Base-by-base conservation (phyloP, 177 flowering plant species). In the Vitis hybrid region DNA sequence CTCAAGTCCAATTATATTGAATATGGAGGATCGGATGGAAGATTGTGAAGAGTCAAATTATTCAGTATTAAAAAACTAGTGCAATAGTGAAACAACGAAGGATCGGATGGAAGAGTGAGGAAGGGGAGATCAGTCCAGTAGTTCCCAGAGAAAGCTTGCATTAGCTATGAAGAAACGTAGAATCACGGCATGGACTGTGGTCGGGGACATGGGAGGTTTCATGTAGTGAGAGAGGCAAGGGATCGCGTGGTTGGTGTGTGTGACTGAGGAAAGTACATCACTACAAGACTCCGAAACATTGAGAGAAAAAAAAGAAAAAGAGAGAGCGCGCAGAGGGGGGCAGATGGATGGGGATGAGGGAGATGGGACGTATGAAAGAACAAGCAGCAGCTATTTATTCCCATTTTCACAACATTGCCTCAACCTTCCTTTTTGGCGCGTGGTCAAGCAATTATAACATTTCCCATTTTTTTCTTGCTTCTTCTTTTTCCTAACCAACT, bases 361-460 rank as follows among this genome's bases (percentile, higher is more conserved):
- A 47, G 82, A 80, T 77, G 82, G 80, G 82, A 80, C 82, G 78
- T 75, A 20, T 74, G 76, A 77, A 58, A 52, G 64, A 81, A 75
- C 71, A 68, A 64, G 63, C 47, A 64, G 67, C 56, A 3, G 18
- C 61, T 33, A 1, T 17, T 51, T 60, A 38, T 62, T 50, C 61
- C 61, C 38, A 61, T 22, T 59, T 69, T 22, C 13, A 2, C 38
- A 4, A 9, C 7, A 24, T n/a, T 8, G 0, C 31, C 61, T 63
- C 73, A 15, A 14, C 18, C 18, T 14, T 55, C 17, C 31, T 17
- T 55, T 55, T 14, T 55, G 58, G 58, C n/a, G 58, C 58, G 58
- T 55, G 58, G 17, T 5, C 15, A 14, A 15, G 17, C 58, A 14
- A 15, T 55, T 15, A 52, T 52, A 11, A 52, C 55, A 7, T 3